Percentiles rank a stretch among this genome's conserved stretches.
phyloP scores from a whole-genome alignment of 2,329 filamentous ascomycete species.

The Aspergillus transmontanensis region DNA sequence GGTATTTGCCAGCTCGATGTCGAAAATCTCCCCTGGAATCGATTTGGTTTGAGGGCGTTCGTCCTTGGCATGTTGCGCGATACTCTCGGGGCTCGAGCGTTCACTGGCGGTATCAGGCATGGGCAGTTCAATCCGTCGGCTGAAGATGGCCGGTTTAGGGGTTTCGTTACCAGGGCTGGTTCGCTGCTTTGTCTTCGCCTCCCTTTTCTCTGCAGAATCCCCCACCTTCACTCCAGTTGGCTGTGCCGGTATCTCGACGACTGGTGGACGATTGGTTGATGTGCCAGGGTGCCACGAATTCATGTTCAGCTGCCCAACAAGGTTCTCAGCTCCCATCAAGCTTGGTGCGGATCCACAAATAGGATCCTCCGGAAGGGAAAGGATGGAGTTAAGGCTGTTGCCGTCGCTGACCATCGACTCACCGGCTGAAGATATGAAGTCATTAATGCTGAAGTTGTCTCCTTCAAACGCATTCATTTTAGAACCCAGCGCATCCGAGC shows the following conservation, averaged over 20 bases:
- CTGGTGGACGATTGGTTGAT: slow-evolving; percentile 32
- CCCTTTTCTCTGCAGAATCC: slow-evolving; percentile 26
- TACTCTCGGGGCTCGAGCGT: slow-evolving; percentile 29
- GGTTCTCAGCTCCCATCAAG: slow-evolving; percentile 51
- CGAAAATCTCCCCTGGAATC: slow-evolving; percentile 22
- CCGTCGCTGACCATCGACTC: slow-evolving; percentile 42
- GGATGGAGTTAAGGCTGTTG: slow-evolving; percentile 39
- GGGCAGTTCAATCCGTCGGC: slow-evolving; percentile 41
- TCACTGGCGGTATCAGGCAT: slow-evolving; percentile 43
- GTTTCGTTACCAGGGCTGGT: slow-evolving; percentile 29
- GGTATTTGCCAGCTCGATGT: slow-evolving; percentile 43
- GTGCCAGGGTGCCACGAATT: slow-evolving; percentile 43
- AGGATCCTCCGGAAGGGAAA: slow-evolving; percentile 39
- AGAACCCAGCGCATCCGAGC: slow-evolving; percentile 51
- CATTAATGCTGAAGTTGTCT: slow-evolving; percentile 40
- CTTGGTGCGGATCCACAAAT: slow-evolving; percentile 46
- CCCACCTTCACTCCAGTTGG: slow-evolving; percentile 33
- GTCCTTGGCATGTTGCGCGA: slow-evolving; percentile 13
- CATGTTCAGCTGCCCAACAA: slow-evolving; percentile 52
- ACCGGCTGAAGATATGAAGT: slow-evolving; percentile 43
- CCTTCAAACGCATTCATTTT: slow-evolving; percentile 32
- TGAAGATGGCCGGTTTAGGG: slow-evolving; percentile 36
- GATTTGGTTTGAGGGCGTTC: slow-evolving; percentile 11
- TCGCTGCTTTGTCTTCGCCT: slow-evolving; percentile 14
- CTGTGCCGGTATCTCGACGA: slow-evolving; percentile 34